These are phyloP conservation scores for Penicillium bovifimosum DNA, from an alignment of 495 filamentous ascomycete species.

Conservation along the genomic window DNA sequence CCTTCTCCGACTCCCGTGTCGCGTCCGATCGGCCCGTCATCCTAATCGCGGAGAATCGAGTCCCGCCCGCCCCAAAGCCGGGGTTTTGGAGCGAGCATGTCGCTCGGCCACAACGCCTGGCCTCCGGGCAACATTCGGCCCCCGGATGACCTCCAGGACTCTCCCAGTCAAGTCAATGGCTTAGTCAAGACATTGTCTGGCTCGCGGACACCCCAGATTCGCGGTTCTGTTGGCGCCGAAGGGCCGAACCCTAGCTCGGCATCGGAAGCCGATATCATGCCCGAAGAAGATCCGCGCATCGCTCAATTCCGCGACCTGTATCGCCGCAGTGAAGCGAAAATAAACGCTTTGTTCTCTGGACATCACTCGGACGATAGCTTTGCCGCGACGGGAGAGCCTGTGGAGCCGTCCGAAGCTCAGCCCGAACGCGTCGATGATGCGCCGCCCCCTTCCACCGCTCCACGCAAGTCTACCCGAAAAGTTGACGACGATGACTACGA, in stretches of 20 bases:
- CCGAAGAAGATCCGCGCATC: conserved; percentile 61
- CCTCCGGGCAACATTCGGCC: conserved; percentile 45
- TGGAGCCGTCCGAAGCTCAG: conserved; percentile 26
- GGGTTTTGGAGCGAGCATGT: conserved; percentile 50
- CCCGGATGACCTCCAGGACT: conserved; percentile 42
- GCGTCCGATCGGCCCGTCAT: conserved; percentile 32
- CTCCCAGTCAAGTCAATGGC: conserved; percentile 43
- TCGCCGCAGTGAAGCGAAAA: conserved; percentile 53
- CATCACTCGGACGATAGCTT: conserved; percentile 32
- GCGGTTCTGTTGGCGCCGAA: conserved; percentile 45
- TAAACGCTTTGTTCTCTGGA: conserved; percentile 54
- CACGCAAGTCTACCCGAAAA: conserved; percentile 59
- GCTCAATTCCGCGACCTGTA: conserved; percentile 58
- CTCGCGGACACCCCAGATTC: conserved; percentile 45
- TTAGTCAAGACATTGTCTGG: conserved; percentile 40
- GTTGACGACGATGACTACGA: conserved; percentile 80
- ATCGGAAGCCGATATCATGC: conserved; percentile 45
- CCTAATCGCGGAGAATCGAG: conserved; percentile 44
- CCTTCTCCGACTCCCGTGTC: conserved; percentile 19
- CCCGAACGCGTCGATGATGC: conserved; percentile 38
- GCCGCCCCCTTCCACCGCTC: conserved; percentile 32
- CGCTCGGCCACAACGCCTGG: conserved; percentile 48
- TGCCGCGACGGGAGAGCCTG: conserved; percentile 21
- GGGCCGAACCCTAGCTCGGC: conserved; percentile 42
- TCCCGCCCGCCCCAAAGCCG: conserved; percentile 44